A percentile compares a stretch with the other conserved stretches of the same genome.
Conservation (phyloP, 768 basidiomycete genomes). For the Suillus fuscotomentosus region DNA sequence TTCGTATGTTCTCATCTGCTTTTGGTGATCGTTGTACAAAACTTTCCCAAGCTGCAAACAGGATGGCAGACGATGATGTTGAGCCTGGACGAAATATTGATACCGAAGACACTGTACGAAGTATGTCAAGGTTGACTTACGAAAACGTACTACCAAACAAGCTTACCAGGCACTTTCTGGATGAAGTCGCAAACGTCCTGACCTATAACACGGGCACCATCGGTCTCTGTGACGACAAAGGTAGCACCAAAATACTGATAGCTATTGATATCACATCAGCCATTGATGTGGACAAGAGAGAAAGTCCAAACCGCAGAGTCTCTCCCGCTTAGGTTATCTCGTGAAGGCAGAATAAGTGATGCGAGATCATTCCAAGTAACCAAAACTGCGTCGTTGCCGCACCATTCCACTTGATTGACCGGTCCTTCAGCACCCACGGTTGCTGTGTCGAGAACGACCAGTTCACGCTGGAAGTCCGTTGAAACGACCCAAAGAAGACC, state of each 20-base stretch:
- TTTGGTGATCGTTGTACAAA: conserved; percentile 84
- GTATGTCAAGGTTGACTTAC: background rate
- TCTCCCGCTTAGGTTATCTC: conserved; percentile 41
- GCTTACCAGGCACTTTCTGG: conserved; percentile 88
- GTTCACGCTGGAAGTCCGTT: conserved; percentile 82
- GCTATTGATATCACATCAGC: conserved; percentile 38
- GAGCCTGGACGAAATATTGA: conserved; percentile 93
- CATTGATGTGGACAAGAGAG: background rate
- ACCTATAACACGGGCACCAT: conserved; percentile 84
- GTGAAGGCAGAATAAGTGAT: conserved; percentile 89
- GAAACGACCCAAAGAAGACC: conserved; percentile 93
- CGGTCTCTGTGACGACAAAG: conserved; percentile 81
- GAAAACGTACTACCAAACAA: background rate
- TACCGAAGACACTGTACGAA: conserved; percentile 61
- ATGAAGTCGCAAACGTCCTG: conserved; percentile 83
- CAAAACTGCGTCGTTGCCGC: conserved; percentile 92
- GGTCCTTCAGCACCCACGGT: conserved; percentile 55
- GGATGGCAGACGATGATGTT: conserved; percentile 84
- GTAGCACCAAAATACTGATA: conserved; percentile 77
- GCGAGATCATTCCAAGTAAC: conserved; percentile 79
- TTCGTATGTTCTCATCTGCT: conserved; percentile 89
- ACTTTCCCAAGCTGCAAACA: conserved; percentile 90
- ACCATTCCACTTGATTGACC: conserved; percentile 85
- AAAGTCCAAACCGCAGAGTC: conserved; percentile 62
- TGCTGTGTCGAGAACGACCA: conserved; percentile 83